phyloP scores from a whole-genome alignment of 2,329 filamentous ascomycete species.

The Xylaria sp. region DNA sequence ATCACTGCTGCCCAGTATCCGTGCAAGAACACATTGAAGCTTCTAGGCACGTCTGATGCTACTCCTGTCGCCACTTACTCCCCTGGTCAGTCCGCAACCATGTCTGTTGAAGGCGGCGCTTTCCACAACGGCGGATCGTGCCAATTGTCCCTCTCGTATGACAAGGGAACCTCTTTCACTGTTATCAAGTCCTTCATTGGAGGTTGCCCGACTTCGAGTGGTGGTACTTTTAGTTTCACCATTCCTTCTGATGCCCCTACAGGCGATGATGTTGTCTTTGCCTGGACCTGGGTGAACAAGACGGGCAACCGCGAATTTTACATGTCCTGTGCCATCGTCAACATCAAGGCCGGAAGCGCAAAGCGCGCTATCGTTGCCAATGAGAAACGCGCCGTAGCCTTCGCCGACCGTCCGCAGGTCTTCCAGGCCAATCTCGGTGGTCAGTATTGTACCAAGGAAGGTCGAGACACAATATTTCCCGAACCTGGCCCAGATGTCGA shows the following conservation, averaged over 20 bases:
- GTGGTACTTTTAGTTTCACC: slow-evolving; percentile 70
- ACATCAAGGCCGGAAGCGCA: slow-evolving; percentile 59
- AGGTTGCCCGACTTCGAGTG: slow-evolving; percentile 53
- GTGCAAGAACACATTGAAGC: slow-evolving; percentile 73
- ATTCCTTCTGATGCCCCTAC: slow-evolving; percentile 71
- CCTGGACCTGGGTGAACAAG: slow-evolving; percentile 83
- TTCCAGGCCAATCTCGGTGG: slow-evolving; percentile 75
- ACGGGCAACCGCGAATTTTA: slow-evolving; percentile 85
- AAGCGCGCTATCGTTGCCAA: slow-evolving; percentile 40
- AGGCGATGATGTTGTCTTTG: slow-evolving; percentile 69
- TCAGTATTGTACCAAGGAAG: slow-evolving; percentile 69
- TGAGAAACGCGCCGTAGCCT: slow-evolving; percentile 53
- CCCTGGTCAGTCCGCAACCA: slow-evolving; percentile 69
- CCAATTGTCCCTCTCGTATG: slow-evolving; percentile 79
- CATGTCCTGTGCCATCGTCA: slow-evolving; percentile 83
- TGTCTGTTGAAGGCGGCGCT: slow-evolving; percentile 71
- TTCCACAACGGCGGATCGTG: slow-evolving; percentile 77
- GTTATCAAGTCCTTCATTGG: slow-evolving; percentile 59
- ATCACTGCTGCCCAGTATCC: slow-evolving; percentile 74
- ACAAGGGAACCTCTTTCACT: slow-evolving; percentile 74
- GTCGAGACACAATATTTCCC: slow-evolving; percentile 74
- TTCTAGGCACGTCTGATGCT: slow-evolving; percentile 61
- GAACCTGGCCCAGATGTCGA: slow-evolving; percentile 68
- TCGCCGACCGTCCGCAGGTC: slow-evolving; percentile 70
- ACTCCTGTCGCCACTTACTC: slow-evolving; percentile 68